phyloP scores from a whole-genome alignment of 768 basidiomycete genomes.

The Macrocybe gigantea region DNA sequence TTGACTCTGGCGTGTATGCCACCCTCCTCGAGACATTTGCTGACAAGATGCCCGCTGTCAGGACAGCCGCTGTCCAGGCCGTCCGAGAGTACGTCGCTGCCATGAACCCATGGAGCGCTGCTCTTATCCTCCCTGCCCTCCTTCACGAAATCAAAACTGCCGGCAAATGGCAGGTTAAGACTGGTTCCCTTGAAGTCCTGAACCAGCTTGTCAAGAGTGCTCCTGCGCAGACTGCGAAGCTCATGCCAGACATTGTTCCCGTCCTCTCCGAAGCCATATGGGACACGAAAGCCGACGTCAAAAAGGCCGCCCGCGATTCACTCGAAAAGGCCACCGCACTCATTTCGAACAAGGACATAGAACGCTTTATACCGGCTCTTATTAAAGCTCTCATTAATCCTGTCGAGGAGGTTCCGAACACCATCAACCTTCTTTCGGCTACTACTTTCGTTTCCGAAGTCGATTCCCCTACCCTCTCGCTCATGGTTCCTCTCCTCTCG shows the following conservation, averaged over 20 bases:
- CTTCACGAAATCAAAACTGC: slow-evolving; percentile 93
- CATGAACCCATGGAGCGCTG: slow-evolving; percentile 87
- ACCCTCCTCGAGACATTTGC: slow-evolving; percentile 89
- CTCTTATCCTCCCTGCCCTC: slow-evolving; percentile 78
- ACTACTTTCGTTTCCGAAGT: slow-evolving; percentile 99
- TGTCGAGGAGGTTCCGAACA: slow-evolving; percentile 97
- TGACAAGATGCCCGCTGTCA: slow-evolving; percentile 89
- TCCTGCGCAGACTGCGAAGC: slow-evolving; percentile 76
- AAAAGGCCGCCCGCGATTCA: slow-evolving; percentile 95
- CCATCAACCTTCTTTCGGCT: slow-evolving; percentile 90
- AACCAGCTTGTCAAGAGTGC: slow-evolving; percentile 85
- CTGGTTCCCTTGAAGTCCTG: slow-evolving; percentile 73
- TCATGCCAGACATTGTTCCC: slow-evolving; percentile 93
- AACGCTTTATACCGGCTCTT: slow-evolving; percentile 95
- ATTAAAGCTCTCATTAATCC: slow-evolving; percentile 98
- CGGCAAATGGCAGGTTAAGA: slow-evolving; percentile 98
- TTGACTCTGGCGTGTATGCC: slow-evolving; percentile 81
- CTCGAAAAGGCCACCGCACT: slow-evolving; percentile 92
- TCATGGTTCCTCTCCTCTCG: slow-evolving; percentile 94
- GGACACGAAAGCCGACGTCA: slow-evolving; percentile 98
- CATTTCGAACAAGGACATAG: slow-evolving; percentile 97
- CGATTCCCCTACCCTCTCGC: slow-evolving; percentile 92
- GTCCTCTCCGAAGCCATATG: slow-evolving; percentile 94
- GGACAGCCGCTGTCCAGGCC: slow-evolving; percentile 80
- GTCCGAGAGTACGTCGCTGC: slow-evolving; percentile 67